Evolutionary conservation across 192 early-diverging fungal species (phyloP).

Genomic region (Gaertneriomyces semiglobifer): DNA sequence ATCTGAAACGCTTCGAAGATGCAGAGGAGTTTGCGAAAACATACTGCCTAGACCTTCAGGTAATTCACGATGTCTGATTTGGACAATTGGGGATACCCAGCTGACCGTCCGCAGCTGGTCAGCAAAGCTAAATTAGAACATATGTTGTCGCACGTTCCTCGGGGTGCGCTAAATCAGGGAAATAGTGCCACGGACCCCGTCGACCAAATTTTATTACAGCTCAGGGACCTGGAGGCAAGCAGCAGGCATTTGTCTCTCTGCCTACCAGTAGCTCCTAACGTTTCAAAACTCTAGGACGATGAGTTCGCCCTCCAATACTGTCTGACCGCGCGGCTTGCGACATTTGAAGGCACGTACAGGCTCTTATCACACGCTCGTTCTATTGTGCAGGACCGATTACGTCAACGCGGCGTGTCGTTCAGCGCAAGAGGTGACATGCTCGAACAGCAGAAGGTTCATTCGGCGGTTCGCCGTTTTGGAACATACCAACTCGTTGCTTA

Average conservation of each 20-base stretch:
- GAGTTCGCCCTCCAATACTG: constrained; percentile 27
- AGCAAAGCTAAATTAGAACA: constrained; percentile 27
- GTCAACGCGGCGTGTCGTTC: background rate
- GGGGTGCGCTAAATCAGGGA: background rate
- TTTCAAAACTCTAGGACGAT: constrained; percentile 17
- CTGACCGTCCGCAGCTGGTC: constrained; percentile 5
- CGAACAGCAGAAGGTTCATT: constrained; percentile 14
- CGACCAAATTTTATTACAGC: background rate
- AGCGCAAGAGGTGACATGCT: background rate
- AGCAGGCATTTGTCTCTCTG: background rate
- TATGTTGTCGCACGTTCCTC: constrained; percentile 6
- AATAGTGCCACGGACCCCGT: background rate
- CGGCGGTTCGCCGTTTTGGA: constrained; percentile 32
- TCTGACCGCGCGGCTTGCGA: constrained; percentile 6
- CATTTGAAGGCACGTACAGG: constrained; percentile 14
- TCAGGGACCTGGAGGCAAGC: constrained; percentile 13
- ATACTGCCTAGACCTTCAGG: constrained; percentile 34
- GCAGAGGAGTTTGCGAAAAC: constrained; percentile 31
- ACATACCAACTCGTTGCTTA: constrained; percentile 30
- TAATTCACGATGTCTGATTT: constrained; percentile 23
- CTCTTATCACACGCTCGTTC: constrained; percentile 27
- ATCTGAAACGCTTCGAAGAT: constrained; percentile 31
- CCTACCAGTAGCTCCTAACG: no score
- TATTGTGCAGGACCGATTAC: background rate
- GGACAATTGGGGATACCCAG: constrained; percentile 40